These are phyloP conservation scores for Aspergillus texensis DNA, from an alignment of 2,329 filamentous ascomycete species.

Conservation along the genomic window DNA sequence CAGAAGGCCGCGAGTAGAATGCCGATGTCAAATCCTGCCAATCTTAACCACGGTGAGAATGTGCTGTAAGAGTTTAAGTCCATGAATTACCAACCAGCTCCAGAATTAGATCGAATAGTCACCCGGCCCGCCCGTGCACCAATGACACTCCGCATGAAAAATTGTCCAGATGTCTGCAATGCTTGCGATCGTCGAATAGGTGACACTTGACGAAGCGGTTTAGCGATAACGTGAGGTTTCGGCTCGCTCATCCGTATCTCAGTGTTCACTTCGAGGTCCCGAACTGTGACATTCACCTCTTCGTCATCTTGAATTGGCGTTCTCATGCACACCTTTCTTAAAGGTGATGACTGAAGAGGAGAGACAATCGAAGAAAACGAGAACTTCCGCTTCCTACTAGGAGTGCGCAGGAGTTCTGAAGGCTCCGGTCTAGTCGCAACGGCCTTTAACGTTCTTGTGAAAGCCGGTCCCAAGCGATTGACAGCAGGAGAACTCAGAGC, in stretches of 20 bases:
- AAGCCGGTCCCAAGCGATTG: conserved; percentile 46
- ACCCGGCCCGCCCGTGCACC: conserved; percentile 34
- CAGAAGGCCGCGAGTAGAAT: conserved; percentile 61
- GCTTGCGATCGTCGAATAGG: conserved; percentile 41
- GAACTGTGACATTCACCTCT: conserved; percentile 29
- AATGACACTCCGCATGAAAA: conserved; percentile 43
- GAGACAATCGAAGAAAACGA: conserved; percentile 50
- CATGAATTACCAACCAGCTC: conserved; percentile 36
- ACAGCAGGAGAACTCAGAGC: conserved; percentile 47
- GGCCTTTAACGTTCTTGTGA: conserved; percentile 41
- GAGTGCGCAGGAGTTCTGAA: conserved; percentile 37
- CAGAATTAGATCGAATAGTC: conserved; percentile 39
- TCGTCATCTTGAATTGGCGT: conserved; percentile 34
- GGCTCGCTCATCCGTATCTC: conserved; percentile 20
- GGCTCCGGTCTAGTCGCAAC: conserved; percentile 32
- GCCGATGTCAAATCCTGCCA: conserved; percentile 63
- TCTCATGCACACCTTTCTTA: conserved; percentile 45
- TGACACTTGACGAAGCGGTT: conserved; percentile 28
- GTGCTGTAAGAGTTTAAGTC: neutral
- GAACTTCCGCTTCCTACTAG: conserved; percentile 50
- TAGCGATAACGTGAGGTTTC: conserved; percentile 20
- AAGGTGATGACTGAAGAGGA: conserved; percentile 53
- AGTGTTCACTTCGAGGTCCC: conserved; percentile 29
- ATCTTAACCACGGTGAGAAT: conserved; percentile 37
- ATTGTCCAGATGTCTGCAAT: conserved; percentile 39